Evolutionary conservation across 352 stramenopile species (phyloP).

Genomic region (Globisporangium canariense): DNA sequence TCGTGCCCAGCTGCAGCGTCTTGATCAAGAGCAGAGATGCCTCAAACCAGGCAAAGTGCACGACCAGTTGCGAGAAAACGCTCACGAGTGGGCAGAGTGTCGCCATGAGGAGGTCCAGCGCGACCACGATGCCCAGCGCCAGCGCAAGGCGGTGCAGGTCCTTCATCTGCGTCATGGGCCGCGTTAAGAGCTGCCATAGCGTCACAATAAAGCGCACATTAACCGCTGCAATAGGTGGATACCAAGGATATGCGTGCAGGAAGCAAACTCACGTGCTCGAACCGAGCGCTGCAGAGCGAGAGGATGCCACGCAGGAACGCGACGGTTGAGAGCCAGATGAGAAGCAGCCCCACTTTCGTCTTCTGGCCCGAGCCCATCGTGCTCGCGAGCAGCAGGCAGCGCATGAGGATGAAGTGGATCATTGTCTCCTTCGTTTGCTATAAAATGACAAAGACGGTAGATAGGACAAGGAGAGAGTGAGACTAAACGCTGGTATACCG

Average conservation of each 20-base stretch:
- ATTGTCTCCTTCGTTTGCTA: conserved; percentile 81
- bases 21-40: conserved; percentile 63
- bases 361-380: conserved; percentile 49
- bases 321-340: conserved; percentile 64
- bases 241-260: background rate
- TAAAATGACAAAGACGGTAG: background rate
- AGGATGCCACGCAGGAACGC: conserved; percentile 60
- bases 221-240: background rate
- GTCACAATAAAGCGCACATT: conserved; percentile 12
- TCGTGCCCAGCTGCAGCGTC: conserved; percentile 59
- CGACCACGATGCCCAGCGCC: conserved; percentile 35
- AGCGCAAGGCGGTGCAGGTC: conserved; percentile 57
- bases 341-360: conserved; percentile 40
- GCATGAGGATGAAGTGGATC: conserved; percentile 73
- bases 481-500: background rate
- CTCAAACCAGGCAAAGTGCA: conserved; percentile 77
- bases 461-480: background rate
- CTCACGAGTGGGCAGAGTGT: conserved; percentile 29
- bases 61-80: conserved; percentile 49
- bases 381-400: conserved; percentile 64
- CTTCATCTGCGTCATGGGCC: conserved; percentile 50
- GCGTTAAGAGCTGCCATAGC: conserved; percentile 53
- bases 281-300: conserved; percentile 55
- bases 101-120: conserved; percentile 42
- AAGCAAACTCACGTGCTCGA: conserved; percentile 43